Base-by-base conservation (phyloP, 192 early-diverging fungal species). In the Allomyces macrogynus region DNA sequence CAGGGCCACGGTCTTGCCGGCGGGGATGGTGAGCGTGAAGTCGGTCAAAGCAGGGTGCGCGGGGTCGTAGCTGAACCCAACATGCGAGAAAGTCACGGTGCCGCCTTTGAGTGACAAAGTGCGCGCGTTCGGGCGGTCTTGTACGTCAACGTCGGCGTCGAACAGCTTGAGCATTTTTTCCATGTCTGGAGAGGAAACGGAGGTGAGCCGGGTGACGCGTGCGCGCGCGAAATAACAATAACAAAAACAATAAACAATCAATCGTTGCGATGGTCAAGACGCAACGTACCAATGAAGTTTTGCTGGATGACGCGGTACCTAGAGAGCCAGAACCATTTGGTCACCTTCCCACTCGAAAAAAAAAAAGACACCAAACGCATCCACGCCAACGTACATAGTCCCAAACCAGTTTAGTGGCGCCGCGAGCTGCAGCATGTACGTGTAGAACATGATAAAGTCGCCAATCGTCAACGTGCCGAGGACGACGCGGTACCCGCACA, bases 131-230 rank as follows among this genome's bases (percentile, higher is more conserved):
- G 87, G 85, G 0, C 57, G 49, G 71, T 92, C 90, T 54, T 81
- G 64, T n/a, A 92, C 75, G 9, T 73, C 76, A 43, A 78, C 70
- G 23, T 81, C 67, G 65, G 86, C 81, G 24, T 91, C 78, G n/a
- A 89, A 78, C 0, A 91, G 72, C 57, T 88, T 86, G 23, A 99
- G 79, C 85, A 99, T 92, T 68, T 93, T 92, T 72, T 99, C 95
- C 95, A 96, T 95, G 68, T 97, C 95, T 62, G 80, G 65, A 63
- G 9, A 5, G 1, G 26, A 5, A 16, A 57, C 49, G 76, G 8
- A 0, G 7, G 32, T 40, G 32, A 40, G 32, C 32, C 4, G 32
- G 32, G 32, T 7, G 32, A 40, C 32, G n/a, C n/a, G n/a, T n/a
- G n/a, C n/a, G n/a, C n/a, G n/a, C n/a, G n/a, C n/a, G n/a, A n/a